These are phyloP conservation scores for Botryosphaeria agaves DNA, from an alignment of 2,329 filamentous ascomycete genomes.

Conservation along the genomic window DNA sequence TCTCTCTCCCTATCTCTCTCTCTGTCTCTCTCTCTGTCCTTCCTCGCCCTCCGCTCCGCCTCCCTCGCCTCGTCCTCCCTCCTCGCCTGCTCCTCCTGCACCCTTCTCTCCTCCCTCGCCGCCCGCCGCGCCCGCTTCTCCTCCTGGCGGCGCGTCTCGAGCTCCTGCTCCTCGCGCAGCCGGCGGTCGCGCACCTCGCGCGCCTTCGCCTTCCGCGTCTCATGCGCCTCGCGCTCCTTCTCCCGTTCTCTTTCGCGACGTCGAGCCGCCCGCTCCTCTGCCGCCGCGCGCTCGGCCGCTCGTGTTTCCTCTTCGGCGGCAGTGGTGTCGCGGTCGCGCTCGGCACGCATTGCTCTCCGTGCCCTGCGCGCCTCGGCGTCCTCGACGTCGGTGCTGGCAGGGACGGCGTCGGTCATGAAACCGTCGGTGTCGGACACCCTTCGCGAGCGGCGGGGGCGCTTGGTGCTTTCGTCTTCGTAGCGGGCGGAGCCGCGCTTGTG, in stretches of 20 bases:
- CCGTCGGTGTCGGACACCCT: slow-evolving; percentile 12
- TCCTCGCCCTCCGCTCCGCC: slow-evolving; percentile 2
- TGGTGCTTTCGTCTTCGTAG: slow-evolving; percentile 15
- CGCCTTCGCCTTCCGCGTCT: slow-evolving; percentile 18
- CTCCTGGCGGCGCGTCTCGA: slow-evolving; percentile 19
- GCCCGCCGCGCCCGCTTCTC: slow-evolving; percentile 19
- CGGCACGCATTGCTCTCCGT: slow-evolving; percentile 13
- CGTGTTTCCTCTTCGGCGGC: slow-evolving; percentile 18
- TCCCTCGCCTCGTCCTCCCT: slow-evolving; percentile 4
- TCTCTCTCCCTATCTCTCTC: no score
- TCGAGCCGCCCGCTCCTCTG: slow-evolving; percentile 17
- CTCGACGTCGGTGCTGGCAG: slow-evolving; percentile 10
- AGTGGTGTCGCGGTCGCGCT: slow-evolving; percentile 15
- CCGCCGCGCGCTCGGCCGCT: slow-evolving; percentile 15
- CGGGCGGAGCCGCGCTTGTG: slow-evolving; percentile 13
- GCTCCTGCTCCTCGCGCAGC: slow-evolving; percentile 9
- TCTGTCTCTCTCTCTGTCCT: slow-evolving; percentile 12
- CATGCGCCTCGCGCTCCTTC: slow-evolving; percentile 14
- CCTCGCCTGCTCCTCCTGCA: slow-evolving; percentile 8
- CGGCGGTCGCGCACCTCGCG: slow-evolving; percentile 18
- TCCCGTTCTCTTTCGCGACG: slow-evolving; percentile 19
- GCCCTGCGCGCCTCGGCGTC: slow-evolving; percentile 15
- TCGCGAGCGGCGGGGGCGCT: slow-evolving; percentile 16
- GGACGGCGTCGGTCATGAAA: slow-evolving; percentile 8
- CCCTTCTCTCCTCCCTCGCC: slow-evolving; percentile 15